phyloP scores from a whole-genome alignment of 352 stramenopile genomes.

The Phytopythium chamaehyphon region DNA sequence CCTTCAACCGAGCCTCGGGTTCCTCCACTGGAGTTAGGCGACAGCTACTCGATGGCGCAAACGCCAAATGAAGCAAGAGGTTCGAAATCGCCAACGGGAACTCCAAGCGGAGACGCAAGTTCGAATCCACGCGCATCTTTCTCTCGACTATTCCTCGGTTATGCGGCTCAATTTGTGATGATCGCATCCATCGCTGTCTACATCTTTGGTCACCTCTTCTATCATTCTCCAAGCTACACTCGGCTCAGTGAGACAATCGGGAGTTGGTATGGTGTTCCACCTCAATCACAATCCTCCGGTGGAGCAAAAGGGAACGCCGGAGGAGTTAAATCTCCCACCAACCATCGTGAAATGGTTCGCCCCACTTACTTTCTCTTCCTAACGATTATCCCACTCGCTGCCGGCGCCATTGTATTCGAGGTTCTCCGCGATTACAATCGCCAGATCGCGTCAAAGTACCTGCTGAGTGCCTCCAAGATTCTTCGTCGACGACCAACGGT shows the following conservation, averaged over 20 bases:
- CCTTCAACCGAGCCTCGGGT: no score
- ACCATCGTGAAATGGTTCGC: conserved; percentile 42
- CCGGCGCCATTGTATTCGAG: conserved; percentile 32
- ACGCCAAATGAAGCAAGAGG: no score
- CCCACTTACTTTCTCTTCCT: conserved; percentile 53
- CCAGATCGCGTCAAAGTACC: conserved; percentile 22
- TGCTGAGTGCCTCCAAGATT: conserved; percentile 23
- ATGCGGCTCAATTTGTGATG: conserved; percentile 24
- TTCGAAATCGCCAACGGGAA: no score
- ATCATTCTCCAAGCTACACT: conserved; percentile 18
- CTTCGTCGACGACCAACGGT: conserved; percentile 40
- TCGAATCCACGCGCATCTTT: neutral
- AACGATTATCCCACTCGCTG: conserved; percentile 30
- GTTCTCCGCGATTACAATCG: conserved; percentile 34
- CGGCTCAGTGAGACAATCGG: conserved; percentile 10
- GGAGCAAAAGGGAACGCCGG: conserved; percentile 7
- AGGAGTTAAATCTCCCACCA: conserved; percentile 2
- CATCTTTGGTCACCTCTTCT: conserved; percentile 24
- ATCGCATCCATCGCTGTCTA: conserved; percentile 23
- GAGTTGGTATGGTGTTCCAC: conserved; percentile 27
- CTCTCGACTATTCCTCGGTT: conserved; percentile 7
- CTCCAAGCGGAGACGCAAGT: neutral
- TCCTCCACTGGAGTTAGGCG: no score
- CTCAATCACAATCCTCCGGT: no score
- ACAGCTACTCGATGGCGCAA: no score